Base-by-base conservation (phyloP, 169 alveolate species). In the Theileria annulata region DNA sequence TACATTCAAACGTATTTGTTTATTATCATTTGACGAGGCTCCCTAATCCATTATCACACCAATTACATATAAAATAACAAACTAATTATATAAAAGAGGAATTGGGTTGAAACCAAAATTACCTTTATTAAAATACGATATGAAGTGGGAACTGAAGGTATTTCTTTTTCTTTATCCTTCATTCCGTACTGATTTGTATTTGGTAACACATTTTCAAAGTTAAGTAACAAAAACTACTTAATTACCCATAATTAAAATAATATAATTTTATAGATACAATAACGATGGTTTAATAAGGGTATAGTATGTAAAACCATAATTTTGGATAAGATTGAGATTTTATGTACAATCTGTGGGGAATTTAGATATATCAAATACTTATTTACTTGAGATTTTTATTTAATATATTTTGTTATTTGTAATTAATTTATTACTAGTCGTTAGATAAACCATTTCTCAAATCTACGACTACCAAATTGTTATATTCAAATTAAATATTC, bases 121-220 rank as follows among this genome's bases (percentile, higher is more conserved):
- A 82, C 88, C 85, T 82, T 42, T 8, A 75, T 49, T 21, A 48
- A 27, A 13, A 82, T 56, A 30, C 77, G 75, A 56, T 67, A 54
- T 3, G 88, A 75, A 19, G 88, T 82, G 35, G 88, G 88, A 10
- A 82, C 48, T 21, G 88, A 82, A 33, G 88, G 79, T 30, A 82
- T 48, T 42, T 82, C 88, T 67, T 60, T 30, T 59, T 77, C 58
- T 28, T 17, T 33, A 15, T 33, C 80, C 51, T 56, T 60, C 48
- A 71, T 28, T 17, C 56, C 80, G 80, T 82, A 75, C 80, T 63
- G 47, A 35, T 71, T 79, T 80, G 67, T 82, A n/a, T 19, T 15
- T 13, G 76, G 21, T 51, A 58, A 25, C 25, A 69, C 77, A 69
- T 35, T 35, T 35, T 35, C 47, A 35, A 35, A 8, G 47, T 35